Evolutionary conservation across 257 asterid species (phyloP), one percentile per base, ranked within the genome.

Genomic region (Penstemon newberryi): DNA sequence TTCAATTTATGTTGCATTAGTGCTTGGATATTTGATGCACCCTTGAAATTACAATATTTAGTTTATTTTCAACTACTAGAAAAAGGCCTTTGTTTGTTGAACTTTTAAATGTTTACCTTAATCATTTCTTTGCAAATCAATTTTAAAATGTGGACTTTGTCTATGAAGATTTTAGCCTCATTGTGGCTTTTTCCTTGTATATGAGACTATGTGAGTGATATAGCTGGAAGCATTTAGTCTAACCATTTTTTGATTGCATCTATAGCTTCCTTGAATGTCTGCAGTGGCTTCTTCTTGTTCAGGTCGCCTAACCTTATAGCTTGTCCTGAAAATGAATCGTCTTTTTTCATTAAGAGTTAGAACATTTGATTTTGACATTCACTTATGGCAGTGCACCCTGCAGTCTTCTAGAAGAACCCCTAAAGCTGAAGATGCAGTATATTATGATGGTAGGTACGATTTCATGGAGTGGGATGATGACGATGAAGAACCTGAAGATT

Each of bases 321-420:
- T 52, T 61, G 6, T 68, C 55, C 70, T 68, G 72, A 49, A 50
- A 25, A 25, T 68, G 18, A 68, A 73, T 44, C 65, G 10, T 52
- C 60, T 18, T 71, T 70, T 71, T 55, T 63, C 70, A 45, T 72
- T 58, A 56, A 72, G 76, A 69, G 45, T 70, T 73, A 58, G 77
- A 73, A 74, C 74, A 72, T 76, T 54, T 78, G 75, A 78, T 77
- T 66, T 73, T 85, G 77, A 82, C 69, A 73, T 78, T 77, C 65
- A 47, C 79, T 77, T 76, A 78, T 80, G 75, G 63, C 79, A 49
- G 72, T 74, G 80, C 69, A 70, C 55, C 75, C 72, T 79, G 84
- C 91, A 84, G 84, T 79, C 86, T 60, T 70, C 81, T 50, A 70
- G 85, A 73, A 81, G 87, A 79, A 65, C 76, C 72, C 63, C 74